Evolutionary conservation across 495 filamentous ascomycete species (phyloP).

Genomic region (Tuber brumale): DNA sequence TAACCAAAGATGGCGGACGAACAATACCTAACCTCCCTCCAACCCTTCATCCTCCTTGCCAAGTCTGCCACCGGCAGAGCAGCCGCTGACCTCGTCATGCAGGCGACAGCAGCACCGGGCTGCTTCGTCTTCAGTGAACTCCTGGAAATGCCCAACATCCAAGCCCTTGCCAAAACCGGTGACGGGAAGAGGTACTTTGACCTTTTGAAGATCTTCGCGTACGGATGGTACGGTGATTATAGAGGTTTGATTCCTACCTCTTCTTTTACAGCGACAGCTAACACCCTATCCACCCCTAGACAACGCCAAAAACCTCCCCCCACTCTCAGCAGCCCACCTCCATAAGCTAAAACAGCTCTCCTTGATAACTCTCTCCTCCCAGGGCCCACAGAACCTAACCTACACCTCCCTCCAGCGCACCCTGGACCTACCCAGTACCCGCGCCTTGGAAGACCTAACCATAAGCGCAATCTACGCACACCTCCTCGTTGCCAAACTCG

Average conservation of each 20-base stretch:
- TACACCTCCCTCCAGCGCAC: slow-evolving; percentile 61
- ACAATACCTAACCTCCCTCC: slow-evolving; percentile 39
- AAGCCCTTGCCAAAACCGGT: slow-evolving; percentile 55
- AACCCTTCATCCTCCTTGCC: slow-evolving; percentile 82
- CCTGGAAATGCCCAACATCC: slow-evolving; percentile 72
- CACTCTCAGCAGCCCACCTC: slow-evolving; percentile 58
- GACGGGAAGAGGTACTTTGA: slow-evolving; percentile 51
- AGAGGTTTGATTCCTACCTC: slow-evolving; percentile 47
- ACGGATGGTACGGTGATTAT: slow-evolving; percentile 81
- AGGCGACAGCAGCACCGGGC: slow-evolving; percentile 79
- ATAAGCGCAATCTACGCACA: slow-evolving; percentile 83
- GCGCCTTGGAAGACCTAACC: slow-evolving; percentile 81
- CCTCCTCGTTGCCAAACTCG: slow-evolving; percentile 72
- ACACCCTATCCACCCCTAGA: slow-evolving; percentile 13
- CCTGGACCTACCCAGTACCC: slow-evolving; percentile 60
- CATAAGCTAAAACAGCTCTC: slow-evolving; percentile 88
- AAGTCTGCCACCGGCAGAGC: slow-evolving; percentile 78
- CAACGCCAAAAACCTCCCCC: slow-evolving; percentile 56
- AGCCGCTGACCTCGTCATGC: slow-evolving; percentile 75
- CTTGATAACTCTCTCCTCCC: slow-evolving; percentile 66
- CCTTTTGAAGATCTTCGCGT: slow-evolving; percentile 84
- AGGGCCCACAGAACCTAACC: slow-evolving; percentile 55
- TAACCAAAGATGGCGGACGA: slow-evolving; percentile 35
- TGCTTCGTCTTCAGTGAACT: slow-evolving; percentile 95
- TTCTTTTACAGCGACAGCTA: background rate